Base-by-base conservation (phyloP, 2,329 filamentous ascomycete species). In the Blastomyces gilchristii region DNA sequence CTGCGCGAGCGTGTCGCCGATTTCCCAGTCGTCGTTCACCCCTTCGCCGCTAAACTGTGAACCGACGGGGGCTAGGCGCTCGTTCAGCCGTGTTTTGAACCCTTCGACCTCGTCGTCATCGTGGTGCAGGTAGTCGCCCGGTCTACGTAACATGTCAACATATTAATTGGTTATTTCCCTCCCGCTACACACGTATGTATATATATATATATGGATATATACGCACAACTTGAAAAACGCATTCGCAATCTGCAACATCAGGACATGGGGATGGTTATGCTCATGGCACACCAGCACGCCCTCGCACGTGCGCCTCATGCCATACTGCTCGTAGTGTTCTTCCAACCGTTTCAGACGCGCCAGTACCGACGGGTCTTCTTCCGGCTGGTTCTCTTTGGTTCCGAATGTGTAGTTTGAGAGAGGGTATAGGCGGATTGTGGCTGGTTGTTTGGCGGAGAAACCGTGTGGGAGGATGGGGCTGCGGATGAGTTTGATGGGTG, bases 221-320 rank as follows among this genome's bases (percentile, higher is more conserved):
- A 72, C 80, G 18, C 77, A 87, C 75, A 99, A 84, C 80, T 99
- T 99, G 82, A 99, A 99, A 80, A 99, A 99, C 31, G 94, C 93
- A 76, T 99, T 99, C 61, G 94, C 94, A 71, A 99, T 99, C 82
- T 99, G 94, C 67, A 99, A 83, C 94, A 99, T 97, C 68, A 99
- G 81, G 67, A 99, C 96, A 77, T 99, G 94, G 16, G 94, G 94
- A 77, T 97, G 94, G 79, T 97, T 97, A 81, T 97, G 93, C 78
- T 99, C 94, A 76, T 99, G 94, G 79, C 94, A 99, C 69, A 99
- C 91, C 58, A 99, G 84, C 70, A 99, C 91, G 70, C 92, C 94
- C 79, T 99, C 94, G 77, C 93, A 97, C 22, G 94, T 97, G 63
- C 94, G 87, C 63, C 94, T 88, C 94, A 99, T 99, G 72, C 94